phyloP scores from a whole-genome alignment of 306 rosid species.

The Chamaecrista fasciculata region DNA sequence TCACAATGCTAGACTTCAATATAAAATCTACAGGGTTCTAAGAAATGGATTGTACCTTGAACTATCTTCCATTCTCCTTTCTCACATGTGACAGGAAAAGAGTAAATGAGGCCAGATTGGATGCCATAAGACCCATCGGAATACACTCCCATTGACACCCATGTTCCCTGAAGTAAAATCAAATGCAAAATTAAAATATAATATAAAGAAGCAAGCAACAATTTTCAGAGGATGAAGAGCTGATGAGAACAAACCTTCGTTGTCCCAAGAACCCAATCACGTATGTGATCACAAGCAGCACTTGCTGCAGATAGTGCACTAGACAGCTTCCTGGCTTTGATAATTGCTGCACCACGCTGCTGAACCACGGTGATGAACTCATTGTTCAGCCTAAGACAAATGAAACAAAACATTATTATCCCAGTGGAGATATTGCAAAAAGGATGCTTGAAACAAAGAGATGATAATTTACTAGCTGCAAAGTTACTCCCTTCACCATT shows the following conservation, averaged over 20 bases:
- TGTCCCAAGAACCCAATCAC: slow-evolving; percentile 68
- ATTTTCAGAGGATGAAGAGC: neutral
- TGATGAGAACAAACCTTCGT: slow-evolving; percentile 49
- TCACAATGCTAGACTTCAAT: neutral
- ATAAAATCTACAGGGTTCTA: neutral
- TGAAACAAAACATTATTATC: neutral
- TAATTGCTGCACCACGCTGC: slow-evolving; percentile 66
- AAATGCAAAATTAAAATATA: slow-evolving; percentile 22
- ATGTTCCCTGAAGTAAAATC: slow-evolving; percentile 50
- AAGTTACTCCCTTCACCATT: neutral
- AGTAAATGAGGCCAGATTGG: slow-evolving; percentile 69
- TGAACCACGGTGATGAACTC: slow-evolving; percentile 71
- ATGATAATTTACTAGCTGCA: neutral
- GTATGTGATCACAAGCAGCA: slow-evolving; percentile 77
- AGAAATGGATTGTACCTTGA: slow-evolving; percentile 44
- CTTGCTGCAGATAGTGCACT: slow-evolving; percentile 75
- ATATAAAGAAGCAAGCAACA: neutral
- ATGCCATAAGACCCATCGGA: slow-evolving; percentile 90
- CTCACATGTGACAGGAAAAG: slow-evolving; percentile 88
- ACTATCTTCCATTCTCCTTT: slow-evolving; percentile 91
- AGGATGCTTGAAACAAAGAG: neutral
- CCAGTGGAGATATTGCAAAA: neutral
- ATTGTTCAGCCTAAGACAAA: slow-evolving; percentile 52
- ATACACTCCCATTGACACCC: slow-evolving; percentile 96
- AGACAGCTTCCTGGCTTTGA: slow-evolving; percentile 58